These are phyloP conservation scores for Hyphopichia pseudoburtonii DNA, from an alignment of 1,139 yeast genomes.

Conservation along the genomic window DNA sequence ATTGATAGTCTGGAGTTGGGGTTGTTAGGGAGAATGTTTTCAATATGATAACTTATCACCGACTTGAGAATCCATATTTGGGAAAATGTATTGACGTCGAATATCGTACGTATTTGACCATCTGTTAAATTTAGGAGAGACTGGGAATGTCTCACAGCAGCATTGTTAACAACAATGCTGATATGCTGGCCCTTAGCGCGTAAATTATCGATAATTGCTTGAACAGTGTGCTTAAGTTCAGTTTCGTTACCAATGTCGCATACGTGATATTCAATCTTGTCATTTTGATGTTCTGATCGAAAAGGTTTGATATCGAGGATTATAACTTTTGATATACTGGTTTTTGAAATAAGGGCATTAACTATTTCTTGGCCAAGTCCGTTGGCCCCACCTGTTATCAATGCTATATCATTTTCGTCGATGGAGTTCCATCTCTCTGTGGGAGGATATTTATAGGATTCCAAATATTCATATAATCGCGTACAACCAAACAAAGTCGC, in stretches of 20 bases:
- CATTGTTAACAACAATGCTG: conserved; percentile 68
- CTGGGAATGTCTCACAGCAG: conserved; percentile 62
- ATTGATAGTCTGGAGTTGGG: conserved; percentile 42
- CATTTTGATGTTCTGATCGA: conserved; percentile 1
- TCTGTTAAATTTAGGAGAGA: conserved; percentile 36
- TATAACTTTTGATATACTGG: conserved; percentile 34
- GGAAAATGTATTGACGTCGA: conserved; percentile 58
- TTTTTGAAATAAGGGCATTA: conserved; percentile 26
- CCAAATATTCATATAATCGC: neutral
- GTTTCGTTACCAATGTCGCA: conserved; percentile 54
- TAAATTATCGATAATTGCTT: conserved; percentile 27
- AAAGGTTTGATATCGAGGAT: conserved; percentile 49
- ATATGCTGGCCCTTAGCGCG: conserved; percentile 30
- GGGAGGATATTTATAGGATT: neutral
- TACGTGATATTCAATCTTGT: conserved; percentile 26
- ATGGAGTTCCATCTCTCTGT: conserved; percentile 11
- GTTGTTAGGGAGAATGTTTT: conserved; percentile 6
- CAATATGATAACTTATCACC: conserved; percentile 33
- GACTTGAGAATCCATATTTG: conserved; percentile 51
- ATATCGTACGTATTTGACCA: conserved; percentile 32
- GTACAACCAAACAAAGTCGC: neutral
- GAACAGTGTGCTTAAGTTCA: conserved; percentile 21
- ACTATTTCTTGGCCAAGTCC: conserved; percentile 59
- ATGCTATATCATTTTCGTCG: conserved; percentile 31
- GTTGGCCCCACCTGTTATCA: conserved; percentile 66